Evolutionary conservation across 805 yeast species (phyloP).

Genomic region (Soucietia sequanensis): DNA sequence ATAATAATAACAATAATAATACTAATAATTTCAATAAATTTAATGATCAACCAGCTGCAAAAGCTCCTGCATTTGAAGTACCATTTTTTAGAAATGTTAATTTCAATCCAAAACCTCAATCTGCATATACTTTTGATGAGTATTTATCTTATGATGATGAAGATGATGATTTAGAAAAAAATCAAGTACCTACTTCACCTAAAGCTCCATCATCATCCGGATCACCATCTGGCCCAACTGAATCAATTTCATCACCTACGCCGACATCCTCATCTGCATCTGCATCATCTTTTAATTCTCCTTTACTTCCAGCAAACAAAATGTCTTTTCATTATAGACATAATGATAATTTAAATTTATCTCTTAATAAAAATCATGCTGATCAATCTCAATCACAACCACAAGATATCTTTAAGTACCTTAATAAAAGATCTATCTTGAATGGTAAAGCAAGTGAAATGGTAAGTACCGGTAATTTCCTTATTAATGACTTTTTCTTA

Average conservation of each 20-base stretch:
- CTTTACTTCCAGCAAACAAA: constrained; percentile 14
- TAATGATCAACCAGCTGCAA: background rate
- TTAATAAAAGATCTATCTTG: constrained; percentile 35
- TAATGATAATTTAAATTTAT: constrained; percentile 33
- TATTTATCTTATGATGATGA: constrained; percentile 35
- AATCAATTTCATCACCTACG: background rate
- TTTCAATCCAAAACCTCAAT: constrained; percentile 26
- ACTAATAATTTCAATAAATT: constrained; percentile 2
- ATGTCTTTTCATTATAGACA: constrained; percentile 40
- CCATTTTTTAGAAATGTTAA: constrained; percentile 40
- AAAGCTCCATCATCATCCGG: too few relatives aligned
- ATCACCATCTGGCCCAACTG: background rate
- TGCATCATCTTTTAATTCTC: constrained; percentile 6
- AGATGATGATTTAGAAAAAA: constrained; percentile 8
- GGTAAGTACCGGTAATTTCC: constrained; percentile 40
- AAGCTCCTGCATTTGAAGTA: constrained; percentile 11
- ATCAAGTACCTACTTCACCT: constrained; percentile 4
- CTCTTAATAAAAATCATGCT: constrained; percentile 18
- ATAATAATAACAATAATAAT: constrained; percentile 6
- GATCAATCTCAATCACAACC: constrained; percentile 13
- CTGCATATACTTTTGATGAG: constrained; percentile 30
- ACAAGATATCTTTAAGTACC: constrained; percentile 29
- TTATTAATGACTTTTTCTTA: constrained; percentile 44
- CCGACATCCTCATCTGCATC: background rate
- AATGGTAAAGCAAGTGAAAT: constrained; percentile 44